Conservation (phyloP, 139 green algal species). For the Pycnococcus provasolii region DNA sequence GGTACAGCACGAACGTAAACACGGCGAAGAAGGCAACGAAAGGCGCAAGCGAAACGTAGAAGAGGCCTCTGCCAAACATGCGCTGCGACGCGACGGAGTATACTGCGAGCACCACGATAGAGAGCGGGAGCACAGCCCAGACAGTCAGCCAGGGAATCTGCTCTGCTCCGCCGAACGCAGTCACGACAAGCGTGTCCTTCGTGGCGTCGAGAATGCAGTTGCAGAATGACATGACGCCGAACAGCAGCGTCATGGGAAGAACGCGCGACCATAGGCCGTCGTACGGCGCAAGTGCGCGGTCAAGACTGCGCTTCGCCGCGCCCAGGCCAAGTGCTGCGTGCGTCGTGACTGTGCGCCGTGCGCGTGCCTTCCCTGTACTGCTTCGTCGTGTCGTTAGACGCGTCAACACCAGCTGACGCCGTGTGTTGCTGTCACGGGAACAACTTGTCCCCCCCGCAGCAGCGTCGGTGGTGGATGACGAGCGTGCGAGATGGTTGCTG, state of each 20-base stretch:
- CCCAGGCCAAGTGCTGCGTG: too few species aligned
- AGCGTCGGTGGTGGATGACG: too few species aligned
- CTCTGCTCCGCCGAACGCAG: conserved; percentile 53
- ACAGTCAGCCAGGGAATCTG: conserved; percentile 44
- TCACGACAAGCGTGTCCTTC: conserved; percentile 88
- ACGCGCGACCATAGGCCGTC: conserved; percentile 43
- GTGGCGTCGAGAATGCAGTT: conserved; percentile 91
- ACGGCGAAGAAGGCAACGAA: conserved; percentile 71
- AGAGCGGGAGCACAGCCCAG: conserved; percentile 78
- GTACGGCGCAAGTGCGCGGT: neutral
- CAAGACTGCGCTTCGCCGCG: neutral
- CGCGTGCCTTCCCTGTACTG: too few species aligned
- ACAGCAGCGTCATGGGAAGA: conserved; percentile 75
- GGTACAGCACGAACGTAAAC: conserved; percentile 74
- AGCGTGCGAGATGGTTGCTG: too few species aligned
- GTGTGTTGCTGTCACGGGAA: too few species aligned
- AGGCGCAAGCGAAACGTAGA: conserved; percentile 68
- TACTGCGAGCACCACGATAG: conserved; percentile 66
- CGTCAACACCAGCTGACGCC: too few species aligned
- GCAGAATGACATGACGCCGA: conserved; percentile 77
- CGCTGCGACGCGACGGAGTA: conserved; percentile 53
- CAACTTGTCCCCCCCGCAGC: too few species aligned
- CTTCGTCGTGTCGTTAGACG: too few species aligned
- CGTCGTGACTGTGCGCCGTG: too few species aligned
- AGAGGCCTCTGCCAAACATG: conserved; percentile 53